Base-by-base conservation (phyloP, 164 flowering plant genomes). In the Kingdonia uniflora region DNA sequence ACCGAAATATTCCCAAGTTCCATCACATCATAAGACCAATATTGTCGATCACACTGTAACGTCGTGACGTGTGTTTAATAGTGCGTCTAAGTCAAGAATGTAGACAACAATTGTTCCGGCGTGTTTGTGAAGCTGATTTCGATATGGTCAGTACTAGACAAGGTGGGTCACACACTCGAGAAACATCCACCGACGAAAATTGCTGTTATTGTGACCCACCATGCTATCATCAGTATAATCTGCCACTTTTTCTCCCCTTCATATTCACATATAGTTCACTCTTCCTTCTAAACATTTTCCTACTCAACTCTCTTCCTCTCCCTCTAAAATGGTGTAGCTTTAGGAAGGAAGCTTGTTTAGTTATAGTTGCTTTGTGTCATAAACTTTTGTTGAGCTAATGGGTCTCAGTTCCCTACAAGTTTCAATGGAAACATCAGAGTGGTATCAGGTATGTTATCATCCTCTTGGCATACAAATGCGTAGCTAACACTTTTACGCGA, bases 341-440 rank as follows among this genome's bases (percentile, higher is more conserved):
- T 51, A 21, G 19, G 54, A 17, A 14, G 14, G 8, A 51, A 2
- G 14, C 3, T 2, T 51, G 13, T 0, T 10, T 12, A 15, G 19
- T 10, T 50, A 5, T 26, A 17, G 6, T 2, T 39, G 12, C 42
- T 22, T 42, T 6, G 42, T 44, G 17, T 21, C 21, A 16, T 44
- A 16, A 22, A 15, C 19, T 14, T 49, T 49, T 4, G 38, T 44
- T 51, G 43, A 14, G 13, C 51, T 56, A 22, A 87, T 91, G 96
- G 86, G 81, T 54, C 68, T 77, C 19, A 67, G 83, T 56, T 80
- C 87, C 56, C 74, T 80, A 6, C 96, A 85, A 76, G 88, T 77
- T 60, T 80, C 95, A 88, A 85, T 85, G 96, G 98, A 85, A 61
- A 73, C 89, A 33, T 68, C 95, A 29, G 87, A 79, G 48, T 84